Conservation (phyloP, 768 basidiomycete species). For the Xerocomellus intermedius region DNA sequence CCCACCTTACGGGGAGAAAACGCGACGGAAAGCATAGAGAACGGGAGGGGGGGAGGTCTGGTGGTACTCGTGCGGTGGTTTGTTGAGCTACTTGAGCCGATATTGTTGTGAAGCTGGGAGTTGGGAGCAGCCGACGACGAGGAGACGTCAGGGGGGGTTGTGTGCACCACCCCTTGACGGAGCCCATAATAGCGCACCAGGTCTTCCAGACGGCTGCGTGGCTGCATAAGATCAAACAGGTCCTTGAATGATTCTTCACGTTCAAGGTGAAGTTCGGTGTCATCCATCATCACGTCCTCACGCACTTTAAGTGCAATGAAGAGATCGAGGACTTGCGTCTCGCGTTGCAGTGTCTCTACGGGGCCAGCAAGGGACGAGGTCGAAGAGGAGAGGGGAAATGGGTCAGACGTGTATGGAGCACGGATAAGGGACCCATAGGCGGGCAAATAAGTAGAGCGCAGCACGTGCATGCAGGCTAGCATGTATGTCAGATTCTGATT, state of each 20-base stretch:
- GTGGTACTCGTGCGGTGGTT: background rate
- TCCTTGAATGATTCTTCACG: slow-evolving; percentile 76
- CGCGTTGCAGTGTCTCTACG: slow-evolving; percentile 58
- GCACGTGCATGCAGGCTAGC: slow-evolving; percentile 75
- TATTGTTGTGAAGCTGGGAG: background rate
- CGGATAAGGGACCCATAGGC: slow-evolving; percentile 62
- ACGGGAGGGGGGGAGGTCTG: slow-evolving; percentile 28
- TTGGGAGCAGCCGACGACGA: slow-evolving; percentile 1
- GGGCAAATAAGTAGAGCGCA: slow-evolving; percentile 72
- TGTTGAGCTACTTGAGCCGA: slow-evolving; percentile 5
- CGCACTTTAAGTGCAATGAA: slow-evolving; percentile 80
- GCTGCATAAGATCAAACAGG: slow-evolving; percentile 75
- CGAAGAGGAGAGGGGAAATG: slow-evolving; percentile 56
- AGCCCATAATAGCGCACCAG: slow-evolving; percentile 50
- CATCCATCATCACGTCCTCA: slow-evolving; percentile 77
- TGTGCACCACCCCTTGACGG: slow-evolving; percentile 36
- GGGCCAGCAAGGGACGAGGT: slow-evolving; percentile 24
- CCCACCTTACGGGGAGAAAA: slow-evolving; percentile 42
- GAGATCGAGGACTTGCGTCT: slow-evolving; percentile 70
- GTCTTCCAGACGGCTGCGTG: slow-evolving; percentile 74
- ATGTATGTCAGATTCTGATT: background rate
- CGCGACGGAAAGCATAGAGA: slow-evolving; percentile 37
- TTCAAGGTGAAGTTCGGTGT: slow-evolving; percentile 71
- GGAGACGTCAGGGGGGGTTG: background rate
- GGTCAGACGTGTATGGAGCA: slow-evolving; percentile 72